Evolutionary conservation across 768 basidiomycete species (phyloP).

Genomic region (Cyathus striatus): DNA sequence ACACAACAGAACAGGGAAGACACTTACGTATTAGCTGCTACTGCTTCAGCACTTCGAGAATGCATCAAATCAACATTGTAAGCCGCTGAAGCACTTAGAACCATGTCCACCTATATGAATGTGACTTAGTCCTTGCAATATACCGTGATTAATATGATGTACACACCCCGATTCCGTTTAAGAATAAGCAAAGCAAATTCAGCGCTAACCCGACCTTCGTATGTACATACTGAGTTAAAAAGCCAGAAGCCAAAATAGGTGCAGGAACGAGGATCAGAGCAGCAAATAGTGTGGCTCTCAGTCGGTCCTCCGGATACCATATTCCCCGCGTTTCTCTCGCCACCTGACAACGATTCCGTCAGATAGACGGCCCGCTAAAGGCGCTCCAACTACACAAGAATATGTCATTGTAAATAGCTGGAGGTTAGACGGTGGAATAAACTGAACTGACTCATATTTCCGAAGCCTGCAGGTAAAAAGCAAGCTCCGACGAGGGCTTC

Average conservation of each 20-base stretch:
- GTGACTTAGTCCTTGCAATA: background rate
- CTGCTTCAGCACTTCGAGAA: constrained; percentile 55
- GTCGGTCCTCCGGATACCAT: constrained; percentile 68
- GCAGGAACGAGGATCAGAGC: constrained; percentile 46
- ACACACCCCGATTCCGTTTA: constrained; percentile 62
- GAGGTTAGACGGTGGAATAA: background rate
- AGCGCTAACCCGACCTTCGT: constrained; percentile 45
- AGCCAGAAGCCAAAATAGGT: constrained; percentile 42
- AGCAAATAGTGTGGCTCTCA: constrained; percentile 46
- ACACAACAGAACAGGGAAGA: background rate
- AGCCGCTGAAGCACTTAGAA: constrained; percentile 48
- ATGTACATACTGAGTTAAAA: constrained; percentile 45
- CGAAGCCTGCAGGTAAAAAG: constrained; percentile 53
- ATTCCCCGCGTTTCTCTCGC: constrained; percentile 44
- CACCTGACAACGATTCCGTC: constrained; percentile 46
- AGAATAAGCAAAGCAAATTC: constrained; percentile 51
- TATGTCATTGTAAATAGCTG: background rate
- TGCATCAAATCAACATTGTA: constrained; percentile 61
- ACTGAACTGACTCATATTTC: constrained; percentile 44
- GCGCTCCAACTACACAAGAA: constrained; percentile 23
- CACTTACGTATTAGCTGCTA: constrained; percentile 54
- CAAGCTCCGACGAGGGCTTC: constrained; percentile 54
- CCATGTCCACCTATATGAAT: constrained; percentile 50
- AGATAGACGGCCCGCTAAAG: constrained; percentile 52
- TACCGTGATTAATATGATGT: background rate